A percentile compares a stretch with the other conserved stretches of the same genome.
These are phyloP conservation scores for Lentinula detonsa DNA, from an alignment of 768 basidiomycete genomes.

Conservation along the genomic window DNA sequence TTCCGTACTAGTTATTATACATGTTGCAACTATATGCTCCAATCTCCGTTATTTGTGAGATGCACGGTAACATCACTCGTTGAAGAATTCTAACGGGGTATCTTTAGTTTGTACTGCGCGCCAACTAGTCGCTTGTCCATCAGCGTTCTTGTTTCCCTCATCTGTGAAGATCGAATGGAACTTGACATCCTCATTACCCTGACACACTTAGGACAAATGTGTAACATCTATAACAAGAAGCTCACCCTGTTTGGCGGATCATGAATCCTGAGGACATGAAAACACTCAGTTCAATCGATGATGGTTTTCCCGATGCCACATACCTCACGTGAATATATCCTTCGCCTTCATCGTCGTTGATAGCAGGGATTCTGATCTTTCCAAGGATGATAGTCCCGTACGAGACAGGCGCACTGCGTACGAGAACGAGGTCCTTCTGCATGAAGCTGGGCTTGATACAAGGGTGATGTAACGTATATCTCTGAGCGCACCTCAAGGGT, in stretches of 20 bases:
- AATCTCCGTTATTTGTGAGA: background rate
- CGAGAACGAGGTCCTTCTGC: slow-evolving; percentile 33
- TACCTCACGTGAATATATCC: slow-evolving; percentile 73
- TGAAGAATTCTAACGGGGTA: slow-evolving; percentile 63
- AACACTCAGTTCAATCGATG: background rate
- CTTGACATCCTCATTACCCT: slow-evolving; percentile 60
- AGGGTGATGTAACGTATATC: background rate
- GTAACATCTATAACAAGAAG: background rate
- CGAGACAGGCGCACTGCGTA: slow-evolving; percentile 51
- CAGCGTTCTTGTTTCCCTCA: slow-evolving; percentile 41
- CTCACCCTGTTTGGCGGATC: slow-evolving; percentile 68
- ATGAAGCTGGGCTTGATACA: background rate
- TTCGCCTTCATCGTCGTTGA: slow-evolving; percentile 54
- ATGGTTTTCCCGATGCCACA: slow-evolving; percentile 8
- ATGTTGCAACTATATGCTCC: too few relatives aligned
- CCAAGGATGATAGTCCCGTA: slow-evolving; percentile 73
- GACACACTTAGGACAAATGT: background rate
- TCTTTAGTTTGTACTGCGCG: slow-evolving; percentile 57
- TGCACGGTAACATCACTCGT: slow-evolving; percentile 37
- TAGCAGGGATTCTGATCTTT: slow-evolving; percentile 66
- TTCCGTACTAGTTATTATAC: too few relatives aligned
- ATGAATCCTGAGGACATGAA: slow-evolving; percentile 46
- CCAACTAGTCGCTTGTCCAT: slow-evolving; percentile 50
- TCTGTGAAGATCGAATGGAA: slow-evolving; percentile 73
- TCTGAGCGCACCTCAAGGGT: slow-evolving; percentile 34